Percentiles rank a stretch among this genome's conserved stretches.
Conservation (phyloP, 139 green algal genomes). For the Bryopsis sp. region DNA sequence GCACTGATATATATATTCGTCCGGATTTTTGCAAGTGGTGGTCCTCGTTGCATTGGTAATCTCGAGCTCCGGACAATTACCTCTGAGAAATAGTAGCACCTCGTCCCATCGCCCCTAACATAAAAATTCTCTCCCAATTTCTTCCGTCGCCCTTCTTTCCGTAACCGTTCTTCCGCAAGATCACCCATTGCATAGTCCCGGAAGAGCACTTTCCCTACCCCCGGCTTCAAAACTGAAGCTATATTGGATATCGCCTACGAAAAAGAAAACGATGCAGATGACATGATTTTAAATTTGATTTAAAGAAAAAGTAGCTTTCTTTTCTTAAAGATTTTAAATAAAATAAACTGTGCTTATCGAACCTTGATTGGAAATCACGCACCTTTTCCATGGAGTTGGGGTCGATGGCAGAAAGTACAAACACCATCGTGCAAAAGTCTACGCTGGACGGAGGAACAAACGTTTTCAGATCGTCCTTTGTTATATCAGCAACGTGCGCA, state of each 20-base stretch:
- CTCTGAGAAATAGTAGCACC: slow-evolving; percentile 69
- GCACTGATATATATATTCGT: no score
- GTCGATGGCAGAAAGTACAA: slow-evolving; percentile 86
- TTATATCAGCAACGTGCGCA: neutral
- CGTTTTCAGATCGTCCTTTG: neutral
- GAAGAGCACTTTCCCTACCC: slow-evolving; percentile 58
- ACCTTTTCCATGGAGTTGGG: slow-evolving; percentile 54
- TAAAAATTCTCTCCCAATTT: slow-evolving; percentile 56
- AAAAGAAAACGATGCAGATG: neutral
- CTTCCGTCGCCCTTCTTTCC: slow-evolving; percentile 24
- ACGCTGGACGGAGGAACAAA: neutral
- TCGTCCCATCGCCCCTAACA: slow-evolving; percentile 68
- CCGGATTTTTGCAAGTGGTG: no score
- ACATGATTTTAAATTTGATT: neutral
- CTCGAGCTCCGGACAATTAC: no score
- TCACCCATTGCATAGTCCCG: slow-evolving; percentile 61
- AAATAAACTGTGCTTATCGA: no score
- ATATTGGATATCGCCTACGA: slow-evolving; percentile 50
- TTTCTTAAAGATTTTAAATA: no score
- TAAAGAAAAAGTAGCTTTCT: no score
- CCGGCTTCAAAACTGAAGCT: slow-evolving; percentile 37
- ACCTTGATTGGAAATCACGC: no score
- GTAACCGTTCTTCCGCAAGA: slow-evolving; percentile 31
- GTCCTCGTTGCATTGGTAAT: no score
- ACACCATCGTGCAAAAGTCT: slow-evolving; percentile 52